Conservation (phyloP, 306 rosid species). For the Fagus crenata region DNA sequence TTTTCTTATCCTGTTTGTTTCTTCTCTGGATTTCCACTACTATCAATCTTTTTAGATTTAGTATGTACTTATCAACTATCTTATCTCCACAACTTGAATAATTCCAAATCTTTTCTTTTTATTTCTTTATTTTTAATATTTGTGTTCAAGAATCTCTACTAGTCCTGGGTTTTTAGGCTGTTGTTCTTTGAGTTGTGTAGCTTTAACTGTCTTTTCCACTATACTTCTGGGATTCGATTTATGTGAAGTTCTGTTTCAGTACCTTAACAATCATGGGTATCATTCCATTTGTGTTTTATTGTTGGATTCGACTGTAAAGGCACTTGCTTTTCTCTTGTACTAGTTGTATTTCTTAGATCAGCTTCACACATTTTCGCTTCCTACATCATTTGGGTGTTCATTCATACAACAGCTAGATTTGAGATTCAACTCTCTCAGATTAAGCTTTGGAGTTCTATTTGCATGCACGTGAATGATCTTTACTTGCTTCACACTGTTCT, state of each 20-base stretch:
- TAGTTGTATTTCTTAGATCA: neutral
- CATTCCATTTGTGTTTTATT: conserved; percentile 5
- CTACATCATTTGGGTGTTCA: neutral
- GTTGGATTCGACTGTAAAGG: neutral
- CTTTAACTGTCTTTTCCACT: conserved; percentile 2
- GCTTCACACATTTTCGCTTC: neutral
- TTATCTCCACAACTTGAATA: neutral
- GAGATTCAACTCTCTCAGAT: neutral
- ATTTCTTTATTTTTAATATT: neutral
- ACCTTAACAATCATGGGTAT: neutral
- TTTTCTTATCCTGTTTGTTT: too few species aligned
- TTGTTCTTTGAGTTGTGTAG: conserved; percentile 1
- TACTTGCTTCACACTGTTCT: neutral
- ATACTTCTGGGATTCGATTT: neutral
- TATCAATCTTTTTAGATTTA: conserved; percentile 1
- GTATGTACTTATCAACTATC: neutral
- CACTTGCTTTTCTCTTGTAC: neutral
- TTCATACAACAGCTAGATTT: neutral
- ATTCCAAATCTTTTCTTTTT: conserved; percentile 1
- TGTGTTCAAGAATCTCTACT: neutral
- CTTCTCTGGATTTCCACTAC: neutral
- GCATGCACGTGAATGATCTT: neutral
- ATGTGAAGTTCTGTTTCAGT: neutral
- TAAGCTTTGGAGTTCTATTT: neutral
- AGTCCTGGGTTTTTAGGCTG: neutral